phyloP scores from a whole-genome alignment of 495 filamentous ascomycete species.

The Rusavskia elegans region DNA sequence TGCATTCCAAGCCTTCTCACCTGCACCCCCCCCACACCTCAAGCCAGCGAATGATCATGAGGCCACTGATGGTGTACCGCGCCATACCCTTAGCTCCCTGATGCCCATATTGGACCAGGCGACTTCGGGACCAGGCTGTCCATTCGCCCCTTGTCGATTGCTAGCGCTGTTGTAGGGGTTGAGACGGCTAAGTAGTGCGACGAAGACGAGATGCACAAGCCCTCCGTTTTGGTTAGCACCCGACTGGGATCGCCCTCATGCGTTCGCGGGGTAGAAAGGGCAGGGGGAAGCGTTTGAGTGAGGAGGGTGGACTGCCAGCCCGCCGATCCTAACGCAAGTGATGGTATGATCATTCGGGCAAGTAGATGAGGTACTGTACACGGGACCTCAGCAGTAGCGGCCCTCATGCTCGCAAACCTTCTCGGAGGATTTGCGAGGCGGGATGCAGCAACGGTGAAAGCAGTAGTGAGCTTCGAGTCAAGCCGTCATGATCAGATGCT shows the following conservation, averaged over 20 bases:
- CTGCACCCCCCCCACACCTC: slow-evolving; percentile 1
- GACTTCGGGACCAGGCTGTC: not conserved
- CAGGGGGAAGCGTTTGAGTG: too few species aligned
- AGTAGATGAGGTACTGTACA: too few species aligned
- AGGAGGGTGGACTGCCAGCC: too few species aligned
- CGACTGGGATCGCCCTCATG: not conserved
- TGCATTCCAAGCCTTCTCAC: not conserved
- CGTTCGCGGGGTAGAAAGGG: not conserved
- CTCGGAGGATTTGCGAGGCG: not conserved
- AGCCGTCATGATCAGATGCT: not conserved
- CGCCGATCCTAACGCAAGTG: too few species aligned
- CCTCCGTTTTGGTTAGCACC: not conserved
- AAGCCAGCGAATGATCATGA: slow-evolving; percentile 12
- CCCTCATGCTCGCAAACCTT: not conserved
- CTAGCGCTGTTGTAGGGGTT: not conserved
- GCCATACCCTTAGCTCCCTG: not conserved
- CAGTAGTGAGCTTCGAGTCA: not conserved
- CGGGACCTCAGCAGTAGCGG: not conserved
- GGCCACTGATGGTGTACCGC: slow-evolving; percentile 7
- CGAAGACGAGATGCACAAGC: not conserved
- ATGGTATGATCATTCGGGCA: not conserved
- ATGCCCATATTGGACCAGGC: not conserved
- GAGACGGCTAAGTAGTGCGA: not conserved
- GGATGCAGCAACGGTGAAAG: not conserved
- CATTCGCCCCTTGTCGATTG: not conserved